phyloP scores from a whole-genome alignment of 306 rosid species.

The Canavalia ensiformis region DNA sequence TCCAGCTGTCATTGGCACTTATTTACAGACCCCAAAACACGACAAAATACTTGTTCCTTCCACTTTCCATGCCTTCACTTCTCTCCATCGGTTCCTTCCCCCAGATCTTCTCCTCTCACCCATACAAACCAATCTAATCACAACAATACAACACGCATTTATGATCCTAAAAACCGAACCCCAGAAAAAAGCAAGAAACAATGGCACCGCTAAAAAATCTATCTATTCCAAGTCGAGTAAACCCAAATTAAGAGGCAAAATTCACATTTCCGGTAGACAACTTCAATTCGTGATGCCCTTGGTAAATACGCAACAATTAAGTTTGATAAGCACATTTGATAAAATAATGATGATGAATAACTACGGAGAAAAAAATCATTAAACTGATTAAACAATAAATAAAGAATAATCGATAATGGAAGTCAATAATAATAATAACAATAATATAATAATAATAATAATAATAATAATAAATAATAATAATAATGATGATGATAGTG shows the following conservation, averaged over 20 bases:
- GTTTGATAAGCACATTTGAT: too few species aligned
- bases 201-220: background rate
- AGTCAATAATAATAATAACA: background rate
- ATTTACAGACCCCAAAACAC: conserved; percentile 11
- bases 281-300: too few species aligned
- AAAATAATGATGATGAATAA: too few species aligned
- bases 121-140: too few species aligned
- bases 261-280: too few species aligned
- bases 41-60: conserved; percentile 33
- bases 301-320: too few species aligned
- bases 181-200: background rate
- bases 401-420: background rate
- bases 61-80: background rate
- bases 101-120: too few species aligned
- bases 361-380: background rate
- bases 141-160: background rate
- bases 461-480: background rate
- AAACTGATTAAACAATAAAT: background rate
- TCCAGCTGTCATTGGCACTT: background rate
- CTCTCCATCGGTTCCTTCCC: too few species aligned
- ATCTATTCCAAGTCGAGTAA: background rate
- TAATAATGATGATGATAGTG: background rate
- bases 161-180: background rate
- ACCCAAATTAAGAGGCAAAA: too few species aligned
- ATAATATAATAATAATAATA: background rate